A percentile compares a stretch with the other conserved stretches of the same genome.
phyloP scores from a whole-genome alignment of 345 rosid genomes.

The Boechera stricta region DNA sequence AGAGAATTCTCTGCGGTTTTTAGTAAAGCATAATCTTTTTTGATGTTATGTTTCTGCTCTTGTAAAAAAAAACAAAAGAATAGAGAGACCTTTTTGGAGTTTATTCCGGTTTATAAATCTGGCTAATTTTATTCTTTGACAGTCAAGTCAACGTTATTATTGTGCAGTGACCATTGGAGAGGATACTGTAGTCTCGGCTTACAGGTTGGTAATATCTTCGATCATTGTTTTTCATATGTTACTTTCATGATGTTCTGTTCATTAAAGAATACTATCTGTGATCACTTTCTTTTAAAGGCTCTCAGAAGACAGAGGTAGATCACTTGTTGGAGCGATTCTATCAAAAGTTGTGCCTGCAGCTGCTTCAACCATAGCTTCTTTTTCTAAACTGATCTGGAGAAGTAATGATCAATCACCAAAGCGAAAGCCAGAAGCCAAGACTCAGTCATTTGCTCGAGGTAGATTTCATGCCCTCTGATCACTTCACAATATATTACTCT shows the following conservation, averaged over 20 bases:
- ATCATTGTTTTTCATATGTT: neutral
- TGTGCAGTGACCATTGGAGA: conserved; percentile 92
- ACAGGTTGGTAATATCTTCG: conserved; percentile 60
- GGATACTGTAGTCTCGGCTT: conserved; percentile 94
- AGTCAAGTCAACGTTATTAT: conserved; percentile 96
- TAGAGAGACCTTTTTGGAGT: conserved; percentile 48
- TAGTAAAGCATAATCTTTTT: too few species aligned
- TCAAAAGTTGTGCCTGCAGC: conserved; percentile 96
- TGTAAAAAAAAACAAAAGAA: neutral
- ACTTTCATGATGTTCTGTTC: conserved; percentile 12
- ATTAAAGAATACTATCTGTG: neutral
- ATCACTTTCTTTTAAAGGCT: conserved; percentile 57
- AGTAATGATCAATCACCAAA: conserved; percentile 60
- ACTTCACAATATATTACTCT: conserved; percentile 16
- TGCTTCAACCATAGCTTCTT: conserved; percentile 86
- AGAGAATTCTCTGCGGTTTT: neutral
- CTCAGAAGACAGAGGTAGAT: conserved; percentile 87
- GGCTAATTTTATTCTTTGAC: conserved; percentile 96
- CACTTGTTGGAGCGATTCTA: conserved; percentile 87
- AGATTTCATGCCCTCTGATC: conserved; percentile 23
- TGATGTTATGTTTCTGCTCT: too few species aligned
- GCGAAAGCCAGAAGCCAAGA: conserved; percentile 66
- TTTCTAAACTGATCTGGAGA: conserved; percentile 92
- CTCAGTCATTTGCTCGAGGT: conserved; percentile 94
- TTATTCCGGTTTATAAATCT: conserved; percentile 68